Evolutionary conservation across 2,329 filamentous ascomycete genomes (phyloP).

Genomic region (Purpureocillium takamizusanense): DNA sequence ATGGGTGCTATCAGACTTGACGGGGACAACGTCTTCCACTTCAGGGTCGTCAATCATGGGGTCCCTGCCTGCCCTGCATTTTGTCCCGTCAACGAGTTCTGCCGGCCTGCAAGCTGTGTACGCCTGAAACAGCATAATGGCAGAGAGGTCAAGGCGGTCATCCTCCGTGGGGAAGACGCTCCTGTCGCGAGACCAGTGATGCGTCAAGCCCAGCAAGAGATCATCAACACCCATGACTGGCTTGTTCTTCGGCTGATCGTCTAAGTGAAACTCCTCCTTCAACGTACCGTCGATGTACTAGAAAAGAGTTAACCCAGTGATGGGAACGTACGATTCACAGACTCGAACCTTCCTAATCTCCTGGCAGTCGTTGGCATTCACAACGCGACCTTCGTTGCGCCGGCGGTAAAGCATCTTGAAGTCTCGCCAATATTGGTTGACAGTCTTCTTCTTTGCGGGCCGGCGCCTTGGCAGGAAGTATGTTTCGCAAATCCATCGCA

Average conservation of each 20-base stretch:
- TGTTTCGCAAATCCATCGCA: slow-evolving; percentile 13
- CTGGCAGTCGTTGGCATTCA: slow-evolving; percentile 8
- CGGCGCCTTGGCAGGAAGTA: slow-evolving; percentile 7
- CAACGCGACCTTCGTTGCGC: slow-evolving; percentile 8
- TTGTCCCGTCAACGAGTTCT: slow-evolving; percentile 15
- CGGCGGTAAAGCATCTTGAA: slow-evolving; percentile 14
- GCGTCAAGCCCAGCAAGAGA: slow-evolving; percentile 8
- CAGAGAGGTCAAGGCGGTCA: slow-evolving; percentile 11
- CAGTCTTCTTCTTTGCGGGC: slow-evolving; percentile 7
- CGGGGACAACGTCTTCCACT: neutral
- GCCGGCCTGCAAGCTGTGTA: slow-evolving; percentile 12
- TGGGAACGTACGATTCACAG: neutral
- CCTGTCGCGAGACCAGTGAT: slow-evolving; percentile 12
- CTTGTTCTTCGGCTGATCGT: slow-evolving; percentile 2
- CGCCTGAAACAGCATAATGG: slow-evolving; percentile 14
- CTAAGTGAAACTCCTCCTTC: neutral
- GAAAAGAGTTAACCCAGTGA: neutral
- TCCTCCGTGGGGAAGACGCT: slow-evolving; percentile 15
- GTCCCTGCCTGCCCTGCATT: slow-evolving; percentile 11
- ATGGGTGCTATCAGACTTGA: too few relatives aligned
- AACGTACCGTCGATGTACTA: slow-evolving; percentile 1
- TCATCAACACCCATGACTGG: slow-evolving; percentile 7
- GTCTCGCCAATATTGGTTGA: slow-evolving; percentile 12
- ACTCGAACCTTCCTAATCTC: neutral
- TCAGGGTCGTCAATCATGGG: slow-evolving; percentile 10